Percentiles rank a stretch among this genome's conserved stretches.
Conservation (phyloP, 305 asterid species). For the Fraxinus floribunda region DNA sequence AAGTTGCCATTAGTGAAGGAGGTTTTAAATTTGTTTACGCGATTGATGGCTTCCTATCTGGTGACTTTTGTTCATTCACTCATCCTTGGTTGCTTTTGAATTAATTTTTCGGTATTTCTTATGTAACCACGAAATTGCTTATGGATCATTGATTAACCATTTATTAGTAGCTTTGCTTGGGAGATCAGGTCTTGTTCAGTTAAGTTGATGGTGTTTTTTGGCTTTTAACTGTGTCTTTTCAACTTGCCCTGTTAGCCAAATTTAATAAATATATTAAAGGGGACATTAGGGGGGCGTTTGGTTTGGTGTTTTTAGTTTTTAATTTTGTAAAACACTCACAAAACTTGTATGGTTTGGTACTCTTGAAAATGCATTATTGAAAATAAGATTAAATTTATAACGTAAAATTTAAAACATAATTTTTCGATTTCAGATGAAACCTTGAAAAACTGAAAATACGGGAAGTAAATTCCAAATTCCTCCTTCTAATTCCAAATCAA, state of each 20-base stretch:
- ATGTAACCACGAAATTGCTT: neutral
- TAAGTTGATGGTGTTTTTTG: neutral
- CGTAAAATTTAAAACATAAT: neutral
- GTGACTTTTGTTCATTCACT: neutral
- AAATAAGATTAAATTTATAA: too few relatives aligned
- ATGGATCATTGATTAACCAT: neutral
- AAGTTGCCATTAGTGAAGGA: neutral
- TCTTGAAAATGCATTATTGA: neutral
- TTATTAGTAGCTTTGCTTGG: neutral
- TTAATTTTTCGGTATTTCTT: neutral
- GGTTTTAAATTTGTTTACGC: neutral
- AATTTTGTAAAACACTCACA: neutral
- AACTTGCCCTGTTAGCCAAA: neutral
- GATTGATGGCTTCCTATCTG: neutral
- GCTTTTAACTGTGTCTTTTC: neutral
- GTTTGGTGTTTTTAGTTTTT: neutral
- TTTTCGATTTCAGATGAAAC: neutral
- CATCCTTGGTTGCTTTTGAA: neutral
- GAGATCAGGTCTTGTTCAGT: neutral
- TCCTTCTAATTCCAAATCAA: neutral
- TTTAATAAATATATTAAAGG: neutral
- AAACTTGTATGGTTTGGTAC: neutral
- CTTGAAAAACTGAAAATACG: neutral
- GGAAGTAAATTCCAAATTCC: neutral
- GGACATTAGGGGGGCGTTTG: neutral